These are phyloP conservation scores for Eucalyptus sp. DNA, from an alignment of 345 rosid genomes.

Conservation along the genomic window DNA sequence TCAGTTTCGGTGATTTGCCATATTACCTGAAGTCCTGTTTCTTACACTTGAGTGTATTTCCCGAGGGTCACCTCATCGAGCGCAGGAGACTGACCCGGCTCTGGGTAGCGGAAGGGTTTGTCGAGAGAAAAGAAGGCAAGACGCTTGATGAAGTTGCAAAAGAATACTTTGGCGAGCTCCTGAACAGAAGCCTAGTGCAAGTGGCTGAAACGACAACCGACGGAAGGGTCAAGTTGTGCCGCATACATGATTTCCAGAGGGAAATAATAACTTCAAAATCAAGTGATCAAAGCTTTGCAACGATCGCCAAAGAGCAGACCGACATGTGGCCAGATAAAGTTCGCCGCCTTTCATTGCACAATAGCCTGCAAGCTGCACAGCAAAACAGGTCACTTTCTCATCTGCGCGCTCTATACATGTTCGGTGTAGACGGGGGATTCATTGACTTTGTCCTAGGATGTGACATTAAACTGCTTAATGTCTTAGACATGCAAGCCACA, in stretches of 20 bases:
- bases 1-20: too few species aligned
- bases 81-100: too few species aligned
- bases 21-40: too few species aligned
- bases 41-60: too few species aligned
- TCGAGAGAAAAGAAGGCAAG: too few species aligned
- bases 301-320: constrained; percentile 1
- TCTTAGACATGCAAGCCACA: constrained; percentile 25
- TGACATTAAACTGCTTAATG: constrained; percentile 15
- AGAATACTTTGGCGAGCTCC: too few species aligned
- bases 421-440: neutral
- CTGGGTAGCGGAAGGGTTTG: too few species aligned
- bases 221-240: constrained; percentile 17
- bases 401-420: constrained; percentile 25
- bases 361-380: neutral
- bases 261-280: constrained; percentile 22
- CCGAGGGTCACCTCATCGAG: too few species aligned
- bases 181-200: too few species aligned
- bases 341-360: constrained; percentile 27
- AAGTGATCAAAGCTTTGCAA: constrained; percentile 21
- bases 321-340: constrained; percentile 14
- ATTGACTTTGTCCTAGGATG: neutral
- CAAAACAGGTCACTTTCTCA: constrained; percentile 5
- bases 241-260: constrained; percentile 23
- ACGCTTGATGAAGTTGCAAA: too few species aligned
- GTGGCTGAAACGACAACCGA: neutral